Evolutionary conservation across 495 filamentous ascomycete species (phyloP).

Genomic region (Baudoinia panamericana): DNA sequence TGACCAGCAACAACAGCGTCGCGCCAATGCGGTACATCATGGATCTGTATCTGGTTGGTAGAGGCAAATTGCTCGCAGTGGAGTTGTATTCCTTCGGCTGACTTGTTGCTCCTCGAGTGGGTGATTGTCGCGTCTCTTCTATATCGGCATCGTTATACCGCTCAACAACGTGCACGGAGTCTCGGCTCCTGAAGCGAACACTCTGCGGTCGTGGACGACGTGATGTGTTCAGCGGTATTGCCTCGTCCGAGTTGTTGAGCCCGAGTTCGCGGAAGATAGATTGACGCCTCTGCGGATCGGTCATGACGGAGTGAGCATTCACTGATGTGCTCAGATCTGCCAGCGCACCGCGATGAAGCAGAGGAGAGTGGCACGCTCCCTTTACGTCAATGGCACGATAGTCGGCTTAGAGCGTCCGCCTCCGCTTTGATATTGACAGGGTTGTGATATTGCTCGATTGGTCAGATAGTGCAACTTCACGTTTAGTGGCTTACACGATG

Average conservation of each 20-base stretch:
- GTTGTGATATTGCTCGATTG: neutral
- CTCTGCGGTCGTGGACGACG: conserved; percentile 11
- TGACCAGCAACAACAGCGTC: conserved; percentile 19
- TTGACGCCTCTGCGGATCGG: neutral
- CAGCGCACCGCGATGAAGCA: neutral
- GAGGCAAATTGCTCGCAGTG: conserved; percentile 2
- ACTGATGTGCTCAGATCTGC: neutral
- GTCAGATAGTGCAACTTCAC: neutral
- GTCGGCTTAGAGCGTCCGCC: neutral
- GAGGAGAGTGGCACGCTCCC: neutral
- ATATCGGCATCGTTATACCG: conserved; percentile 9
- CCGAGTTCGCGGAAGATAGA: conserved; percentile 9
- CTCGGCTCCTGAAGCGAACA: conserved; percentile 24
- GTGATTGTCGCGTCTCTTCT: conserved; percentile 4
- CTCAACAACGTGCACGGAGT: conserved; percentile 19
- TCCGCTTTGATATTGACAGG: conserved; percentile 1
- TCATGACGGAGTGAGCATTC: neutral
- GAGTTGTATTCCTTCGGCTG: conserved; percentile 6
- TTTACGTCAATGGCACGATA: conserved; percentile 1
- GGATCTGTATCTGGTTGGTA: neutral
- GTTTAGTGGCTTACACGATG: neutral
- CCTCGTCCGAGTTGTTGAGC: neutral
- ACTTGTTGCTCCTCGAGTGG: neutral
- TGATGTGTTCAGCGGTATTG: neutral
- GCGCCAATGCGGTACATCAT: conserved; percentile 22